These are phyloP conservation scores for Mortierella sp. DNA, from an alignment of 371 early-diverging fungal species.

Conservation along the genomic window DNA sequence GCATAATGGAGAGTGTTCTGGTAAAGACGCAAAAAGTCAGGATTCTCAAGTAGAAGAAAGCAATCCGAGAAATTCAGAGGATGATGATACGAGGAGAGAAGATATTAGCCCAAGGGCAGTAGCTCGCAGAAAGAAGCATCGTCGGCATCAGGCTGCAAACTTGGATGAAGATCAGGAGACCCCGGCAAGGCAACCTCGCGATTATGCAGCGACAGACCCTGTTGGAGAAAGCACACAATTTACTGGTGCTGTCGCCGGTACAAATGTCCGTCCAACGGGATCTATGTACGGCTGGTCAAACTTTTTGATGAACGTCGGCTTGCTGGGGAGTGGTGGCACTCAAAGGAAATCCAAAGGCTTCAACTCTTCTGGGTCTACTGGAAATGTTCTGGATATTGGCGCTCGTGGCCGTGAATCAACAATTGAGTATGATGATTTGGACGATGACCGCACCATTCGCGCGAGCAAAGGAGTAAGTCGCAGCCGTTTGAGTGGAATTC, in stretches of 20 bases:
- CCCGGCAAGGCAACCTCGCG: background rate
- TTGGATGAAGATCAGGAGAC: slow-evolving; percentile 6
- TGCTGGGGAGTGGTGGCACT: slow-evolving; percentile 8
- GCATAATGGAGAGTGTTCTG: background rate
- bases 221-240: background rate
- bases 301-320: slow-evolving; percentile 43
- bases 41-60: background rate
- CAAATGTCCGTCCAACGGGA: slow-evolving; percentile 17
- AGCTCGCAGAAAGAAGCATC: slow-evolving; percentile 37
- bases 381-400: background rate
- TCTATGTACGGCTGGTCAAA: slow-evolving; percentile 37
- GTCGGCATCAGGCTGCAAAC: slow-evolving; percentile 33
- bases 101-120: background rate
- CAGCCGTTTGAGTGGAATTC: slow-evolving; percentile 13
- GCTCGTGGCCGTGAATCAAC: background rate
- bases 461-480: slow-evolving; percentile 39
- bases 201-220: background rate
- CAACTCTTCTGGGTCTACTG: background rate
- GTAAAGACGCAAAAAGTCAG: background rate
- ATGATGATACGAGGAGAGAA: background rate
- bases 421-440: slow-evolving; percentile 14
- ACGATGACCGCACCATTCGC: slow-evolving; percentile 50
- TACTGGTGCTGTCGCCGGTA: background rate
- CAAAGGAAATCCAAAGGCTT: background rate
- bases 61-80: background rate